These are phyloP conservation scores for Ophiorrhiza pumila DNA, from an alignment of 257 asterid species.

Conservation along the genomic window DNA sequence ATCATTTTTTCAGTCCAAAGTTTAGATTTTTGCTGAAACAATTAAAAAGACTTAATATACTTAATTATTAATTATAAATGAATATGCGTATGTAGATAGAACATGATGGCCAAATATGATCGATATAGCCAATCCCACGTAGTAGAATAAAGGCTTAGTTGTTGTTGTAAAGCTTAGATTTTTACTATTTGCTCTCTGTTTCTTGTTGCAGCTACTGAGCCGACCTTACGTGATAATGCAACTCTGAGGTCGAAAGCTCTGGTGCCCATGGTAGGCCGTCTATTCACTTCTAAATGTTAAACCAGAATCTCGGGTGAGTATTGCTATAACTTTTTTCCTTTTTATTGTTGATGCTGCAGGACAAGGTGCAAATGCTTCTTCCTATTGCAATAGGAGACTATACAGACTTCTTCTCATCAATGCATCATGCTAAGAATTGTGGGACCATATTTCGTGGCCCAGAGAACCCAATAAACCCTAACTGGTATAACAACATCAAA, in stretches of 20 bases:
- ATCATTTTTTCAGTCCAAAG: not conserved
- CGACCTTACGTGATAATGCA: conserved; percentile 68
- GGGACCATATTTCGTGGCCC: conserved; percentile 91
- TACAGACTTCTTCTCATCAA: conserved; percentile 91
- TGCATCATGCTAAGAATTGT: conserved; percentile 87
- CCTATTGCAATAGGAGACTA: conserved; percentile 89
- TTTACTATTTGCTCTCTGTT: not conserved
- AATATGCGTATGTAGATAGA: too few relatives aligned
- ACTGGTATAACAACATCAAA: conserved; percentile 45
- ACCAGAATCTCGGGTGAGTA: not conserved
- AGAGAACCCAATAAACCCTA: conserved; percentile 60
- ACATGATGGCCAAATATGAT: too few relatives aligned
- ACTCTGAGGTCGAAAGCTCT: conserved; percentile 63
- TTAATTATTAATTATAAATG: too few relatives aligned
- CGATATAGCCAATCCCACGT: too few relatives aligned
- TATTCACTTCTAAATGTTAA: conserved; percentile 2
- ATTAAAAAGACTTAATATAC: too few relatives aligned
- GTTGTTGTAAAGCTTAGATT: not conserved
- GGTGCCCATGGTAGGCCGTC: conserved; percentile 58
- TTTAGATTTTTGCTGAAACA: not conserved
- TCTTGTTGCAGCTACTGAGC: conserved; percentile 61
- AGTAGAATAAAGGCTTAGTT: too few relatives aligned
- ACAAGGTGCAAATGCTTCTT: conserved; percentile 77
- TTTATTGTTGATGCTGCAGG: conserved; percentile 42
- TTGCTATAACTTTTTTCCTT: conserved; percentile 8